These are phyloP conservation scores for Neopestalotiopsis sp. DNA, from an alignment of 2,329 filamentous ascomycete species.

Conservation along the genomic window DNA sequence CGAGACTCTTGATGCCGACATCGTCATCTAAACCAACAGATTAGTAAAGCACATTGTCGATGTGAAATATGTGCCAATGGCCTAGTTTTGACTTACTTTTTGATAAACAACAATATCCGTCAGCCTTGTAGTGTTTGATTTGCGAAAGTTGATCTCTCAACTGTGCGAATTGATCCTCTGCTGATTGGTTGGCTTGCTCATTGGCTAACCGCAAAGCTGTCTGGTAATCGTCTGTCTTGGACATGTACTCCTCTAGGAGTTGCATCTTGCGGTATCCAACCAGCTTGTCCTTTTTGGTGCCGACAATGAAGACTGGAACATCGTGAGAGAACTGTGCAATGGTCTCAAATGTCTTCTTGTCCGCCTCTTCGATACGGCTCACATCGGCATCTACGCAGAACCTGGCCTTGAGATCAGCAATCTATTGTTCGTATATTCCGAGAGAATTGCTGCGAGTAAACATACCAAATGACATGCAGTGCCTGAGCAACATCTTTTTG, in stretches of 20 bases:
- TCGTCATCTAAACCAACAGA: slow-evolving; percentile 24
- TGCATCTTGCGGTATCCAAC: slow-evolving; percentile 16
- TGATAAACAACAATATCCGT: slow-evolving; percentile 29
- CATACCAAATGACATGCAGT: slow-evolving; percentile 34
- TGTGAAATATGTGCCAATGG: background rate
- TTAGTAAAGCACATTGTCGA: slow-evolving; percentile 15
- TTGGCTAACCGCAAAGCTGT: slow-evolving; percentile 25
- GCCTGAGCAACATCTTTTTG: slow-evolving; percentile 23
- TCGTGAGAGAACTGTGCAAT: slow-evolving; percentile 26
- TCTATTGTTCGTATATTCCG: background rate
- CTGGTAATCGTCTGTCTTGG: slow-evolving; percentile 24
- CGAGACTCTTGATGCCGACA: slow-evolving; percentile 26
- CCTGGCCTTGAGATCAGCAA: slow-evolving; percentile 24
- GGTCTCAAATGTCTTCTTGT: slow-evolving; percentile 31
- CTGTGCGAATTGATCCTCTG: slow-evolving; percentile 3
- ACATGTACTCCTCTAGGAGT: slow-evolving; percentile 31
- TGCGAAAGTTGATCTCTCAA: slow-evolving; percentile 11
- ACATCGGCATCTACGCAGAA: slow-evolving; percentile 33
- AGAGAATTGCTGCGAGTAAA: no score
- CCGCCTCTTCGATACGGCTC: slow-evolving; percentile 30
- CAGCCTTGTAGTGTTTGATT: slow-evolving; percentile 28
- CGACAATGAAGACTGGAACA: slow-evolving; percentile 32
- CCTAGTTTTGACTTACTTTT: slow-evolving; percentile 23
- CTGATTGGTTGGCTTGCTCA: slow-evolving; percentile 27
- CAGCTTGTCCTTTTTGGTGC: slow-evolving; percentile 33